Base-by-base conservation (phyloP, 1,284 basidiomycete species). In the Moesziomyces sp. region DNA sequence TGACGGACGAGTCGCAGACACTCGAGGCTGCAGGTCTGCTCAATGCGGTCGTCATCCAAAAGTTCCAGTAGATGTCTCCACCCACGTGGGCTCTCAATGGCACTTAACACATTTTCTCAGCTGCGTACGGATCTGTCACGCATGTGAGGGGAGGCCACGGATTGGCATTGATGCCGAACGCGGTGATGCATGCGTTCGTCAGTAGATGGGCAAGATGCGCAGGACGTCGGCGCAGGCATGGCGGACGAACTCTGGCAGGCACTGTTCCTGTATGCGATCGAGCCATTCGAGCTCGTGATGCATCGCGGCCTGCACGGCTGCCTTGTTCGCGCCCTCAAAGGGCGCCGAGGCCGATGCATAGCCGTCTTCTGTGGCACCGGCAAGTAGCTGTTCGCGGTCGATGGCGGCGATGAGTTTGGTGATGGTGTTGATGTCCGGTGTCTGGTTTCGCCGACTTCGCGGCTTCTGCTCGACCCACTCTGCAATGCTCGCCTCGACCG, bases 41-140 rank as follows among this genome's bases (percentile, higher is more conserved):
- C 43, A 82, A 81, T 50, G 58, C 82, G 16, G 83, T 84, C 7
- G 80, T 84, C 38, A 76, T 81, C 33, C 79, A 81, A 43, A 75
- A 82, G 64, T 69, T 82, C 52, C 52, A 76, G 50, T 59, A 70
- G 53, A 28, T 28, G 26, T 28, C 26, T 8, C 26, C 26, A 7
- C 26, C 26, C 26, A 28, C 6, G 26, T 28, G 30, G 10, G 30
- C 11, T 5, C 13, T 33, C 10, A 33, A 33, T 33, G 30, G 43
- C 21, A 13, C 19, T 5, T 23, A 3, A 7, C 26, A 38, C 7
- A 3, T 52, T 30, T n/a, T 52, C 19, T 35, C 26, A 16, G 46
- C 50, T 46, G 30, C 52, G 58, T 46, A 42, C 30, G 46, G 51
- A 23, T 23, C 21, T 42, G 30, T 10, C 30, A 33, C 11, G 7